Percentiles rank a stretch among this genome's conserved stretches.
Evolutionary conservation across 2,329 filamentous ascomycete species (phyloP).

Genomic region (Pseudogymnoascus sp.): DNA sequence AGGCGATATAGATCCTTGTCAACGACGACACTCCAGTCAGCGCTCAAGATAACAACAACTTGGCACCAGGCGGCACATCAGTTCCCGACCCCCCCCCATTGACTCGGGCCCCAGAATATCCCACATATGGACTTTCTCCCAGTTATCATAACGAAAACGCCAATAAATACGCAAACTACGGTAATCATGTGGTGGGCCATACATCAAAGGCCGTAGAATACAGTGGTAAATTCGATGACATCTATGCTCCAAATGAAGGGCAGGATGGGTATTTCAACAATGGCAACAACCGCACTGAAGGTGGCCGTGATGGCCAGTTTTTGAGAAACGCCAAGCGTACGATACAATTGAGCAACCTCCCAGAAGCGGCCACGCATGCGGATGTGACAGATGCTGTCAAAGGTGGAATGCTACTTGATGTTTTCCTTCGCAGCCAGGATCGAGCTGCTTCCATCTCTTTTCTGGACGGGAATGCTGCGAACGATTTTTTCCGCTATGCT

Average conservation of each 20-base stretch:
- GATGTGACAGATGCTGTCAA: slow-evolving; percentile 58
- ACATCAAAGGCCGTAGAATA: background rate
- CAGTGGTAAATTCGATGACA: background rate
- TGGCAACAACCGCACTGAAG: slow-evolving; percentile 16
- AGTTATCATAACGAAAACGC: background rate
- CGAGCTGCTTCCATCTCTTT: slow-evolving; percentile 61
- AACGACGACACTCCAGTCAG: slow-evolving; percentile 15
- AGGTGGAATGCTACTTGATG: slow-evolving; percentile 61
- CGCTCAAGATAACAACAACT: slow-evolving; percentile 15
- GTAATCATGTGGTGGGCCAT: background rate
- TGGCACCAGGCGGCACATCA: slow-evolving; percentile 14
- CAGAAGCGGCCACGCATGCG: slow-evolving; percentile 51
- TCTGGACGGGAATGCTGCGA: slow-evolving; percentile 51
- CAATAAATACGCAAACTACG: background rate
- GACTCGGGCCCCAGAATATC: slow-evolving; percentile 14
- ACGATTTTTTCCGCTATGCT: slow-evolving; percentile 54
- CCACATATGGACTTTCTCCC: slow-evolving; percentile 20
- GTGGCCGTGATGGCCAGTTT: slow-evolving; percentile 18
- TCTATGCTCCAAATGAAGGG: slow-evolving; percentile 9
- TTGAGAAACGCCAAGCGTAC: slow-evolving; percentile 40
- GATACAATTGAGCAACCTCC: slow-evolving; percentile 52
- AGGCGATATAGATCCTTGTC: slow-evolving; percentile 20
- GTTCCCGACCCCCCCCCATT: slow-evolving; percentile 14
- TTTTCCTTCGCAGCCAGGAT: slow-evolving; percentile 53
- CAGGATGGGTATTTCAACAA: slow-evolving; percentile 20